Conservation (phyloP, 2,329 filamentous ascomycete genomes). For the Botrytis paeoniae region DNA sequence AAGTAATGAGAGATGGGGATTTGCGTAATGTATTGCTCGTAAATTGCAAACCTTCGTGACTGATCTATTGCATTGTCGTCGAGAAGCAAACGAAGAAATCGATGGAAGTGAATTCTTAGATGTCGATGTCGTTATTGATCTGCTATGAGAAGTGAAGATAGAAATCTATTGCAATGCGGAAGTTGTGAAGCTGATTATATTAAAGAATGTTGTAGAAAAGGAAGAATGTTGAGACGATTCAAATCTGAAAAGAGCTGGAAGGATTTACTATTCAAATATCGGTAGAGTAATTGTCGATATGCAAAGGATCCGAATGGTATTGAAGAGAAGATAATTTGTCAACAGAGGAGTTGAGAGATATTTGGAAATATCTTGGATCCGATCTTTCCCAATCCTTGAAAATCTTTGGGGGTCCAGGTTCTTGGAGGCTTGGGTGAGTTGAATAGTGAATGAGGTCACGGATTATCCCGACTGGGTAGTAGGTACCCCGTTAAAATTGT, state of each 20-base stretch:
- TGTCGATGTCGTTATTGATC: not conserved
- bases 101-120: not conserved
- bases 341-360: not conserved
- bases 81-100: conserved; percentile 3
- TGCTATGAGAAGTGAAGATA: not conserved
- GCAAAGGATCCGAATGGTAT: not conserved
- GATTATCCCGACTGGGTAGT: not conserved
- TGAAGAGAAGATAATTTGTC: not conserved
- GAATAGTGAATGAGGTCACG: conserved; percentile 16
- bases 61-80: conserved; percentile 19
- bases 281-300: not conserved
- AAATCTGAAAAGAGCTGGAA: not conserved
- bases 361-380: conserved; percentile 7
- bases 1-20: not conserved
- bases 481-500: not conserved
- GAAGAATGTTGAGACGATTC: conserved; percentile 7
- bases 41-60: conserved; percentile 16
- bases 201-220: conserved; percentile 9
- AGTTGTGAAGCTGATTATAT: not conserved
- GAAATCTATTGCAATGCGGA: conserved; percentile 4
- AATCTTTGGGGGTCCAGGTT: not conserved
- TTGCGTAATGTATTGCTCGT: conserved; percentile 13
- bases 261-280: not conserved
- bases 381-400: conserved; percentile 7
- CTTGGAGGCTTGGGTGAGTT: not conserved